A percentile compares a stretch with the other conserved stretches of the same genome.
Evolutionary conservation across 2,329 filamentous ascomycete genomes (phyloP).

Genomic region (Bipolaris zeicola): DNA sequence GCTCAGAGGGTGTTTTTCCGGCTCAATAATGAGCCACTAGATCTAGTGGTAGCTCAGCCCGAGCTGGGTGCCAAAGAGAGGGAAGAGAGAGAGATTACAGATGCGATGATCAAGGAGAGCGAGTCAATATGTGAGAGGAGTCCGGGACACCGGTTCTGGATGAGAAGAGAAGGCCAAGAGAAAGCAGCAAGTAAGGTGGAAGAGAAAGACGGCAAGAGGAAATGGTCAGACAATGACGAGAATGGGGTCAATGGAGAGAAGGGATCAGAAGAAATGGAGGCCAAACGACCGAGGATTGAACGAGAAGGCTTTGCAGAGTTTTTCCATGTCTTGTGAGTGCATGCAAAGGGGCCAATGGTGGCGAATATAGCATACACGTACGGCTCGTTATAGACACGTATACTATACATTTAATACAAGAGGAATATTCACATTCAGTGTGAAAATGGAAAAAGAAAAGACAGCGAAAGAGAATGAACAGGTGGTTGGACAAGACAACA

Average conservation of each 20-base stretch:
- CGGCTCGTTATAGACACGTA: not conserved
- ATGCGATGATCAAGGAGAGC: slow-evolving; percentile 24
- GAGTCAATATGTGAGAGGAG: not conserved
- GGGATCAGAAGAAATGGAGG: not conserved
- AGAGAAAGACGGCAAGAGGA: slow-evolving; percentile 7
- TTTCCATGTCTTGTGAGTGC: not conserved
- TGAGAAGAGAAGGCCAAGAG: slow-evolving; percentile 5
- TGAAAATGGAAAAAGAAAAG: not conserved
- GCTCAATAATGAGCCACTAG: slow-evolving; percentile 27
- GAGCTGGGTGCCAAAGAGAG: slow-evolving; percentile 23
- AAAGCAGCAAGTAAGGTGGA: not conserved
- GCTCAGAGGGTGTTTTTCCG: slow-evolving; percentile 45
- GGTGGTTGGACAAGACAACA: too few species aligned
- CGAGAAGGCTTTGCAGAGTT: not conserved
- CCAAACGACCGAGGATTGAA: slow-evolving; percentile 1
- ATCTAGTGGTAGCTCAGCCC: slow-evolving; percentile 4
- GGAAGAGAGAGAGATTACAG: slow-evolving; percentile 34
- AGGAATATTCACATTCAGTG: not conserved
- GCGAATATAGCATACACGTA: not conserved
- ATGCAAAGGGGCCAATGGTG: not conserved
- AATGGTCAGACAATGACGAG: slow-evolving; percentile 10
- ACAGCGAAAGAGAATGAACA: not conserved
- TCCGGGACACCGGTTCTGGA: slow-evolving; percentile 38
- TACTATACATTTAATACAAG: not conserved
- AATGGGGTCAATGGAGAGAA: not conserved